These are phyloP conservation scores for Pseudogymnoascus sp. DNA, from an alignment of 2,329 filamentous ascomycete species.

Conservation along the genomic window DNA sequence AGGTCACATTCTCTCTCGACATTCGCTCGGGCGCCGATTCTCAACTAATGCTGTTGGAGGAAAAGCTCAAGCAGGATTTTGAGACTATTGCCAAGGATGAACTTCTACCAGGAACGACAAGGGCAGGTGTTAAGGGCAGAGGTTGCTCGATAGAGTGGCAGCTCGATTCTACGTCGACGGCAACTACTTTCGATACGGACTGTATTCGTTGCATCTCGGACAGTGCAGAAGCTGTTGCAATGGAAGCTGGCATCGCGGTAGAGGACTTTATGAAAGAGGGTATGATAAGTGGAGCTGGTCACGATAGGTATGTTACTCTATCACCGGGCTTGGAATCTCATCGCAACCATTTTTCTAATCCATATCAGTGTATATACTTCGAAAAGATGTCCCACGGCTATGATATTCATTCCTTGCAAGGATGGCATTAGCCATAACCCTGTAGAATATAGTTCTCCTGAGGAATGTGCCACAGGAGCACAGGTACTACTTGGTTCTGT, in stretches of 20 bases:
- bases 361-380: slow-evolving; percentile 50
- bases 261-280: slow-evolving; percentile 27
- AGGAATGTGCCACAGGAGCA: slow-evolving; percentile 49
- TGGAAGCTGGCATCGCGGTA: slow-evolving; percentile 36
- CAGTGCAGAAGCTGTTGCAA: slow-evolving; percentile 49
- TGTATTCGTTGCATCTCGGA: slow-evolving; percentile 58
- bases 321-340: slow-evolving; percentile 19
- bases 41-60: slow-evolving; percentile 48
- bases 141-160: slow-evolving; percentile 48
- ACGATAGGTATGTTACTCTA: slow-evolving; percentile 36
- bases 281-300: slow-evolving; percentile 57
- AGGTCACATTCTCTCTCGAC: slow-evolving; percentile 59
- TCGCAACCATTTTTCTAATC: slow-evolving; percentile 21
- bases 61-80: slow-evolving; percentile 48
- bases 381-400: slow-evolving; percentile 50
- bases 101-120: slow-evolving; percentile 39
- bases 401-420: slow-evolving; percentile 58
- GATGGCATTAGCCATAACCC: slow-evolving; percentile 57
- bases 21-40: slow-evolving; percentile 51
- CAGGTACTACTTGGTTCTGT: slow-evolving; percentile 38
- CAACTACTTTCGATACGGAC: slow-evolving; percentile 55
- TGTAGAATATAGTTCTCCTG: slow-evolving; percentile 49
- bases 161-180: slow-evolving; percentile 52
- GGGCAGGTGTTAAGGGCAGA: slow-evolving; percentile 36
- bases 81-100: slow-evolving; percentile 48